These are phyloP conservation scores for Saposhnikovia divaricata DNA, from an alignment of 129 eudicot species.

Conservation along the genomic window DNA sequence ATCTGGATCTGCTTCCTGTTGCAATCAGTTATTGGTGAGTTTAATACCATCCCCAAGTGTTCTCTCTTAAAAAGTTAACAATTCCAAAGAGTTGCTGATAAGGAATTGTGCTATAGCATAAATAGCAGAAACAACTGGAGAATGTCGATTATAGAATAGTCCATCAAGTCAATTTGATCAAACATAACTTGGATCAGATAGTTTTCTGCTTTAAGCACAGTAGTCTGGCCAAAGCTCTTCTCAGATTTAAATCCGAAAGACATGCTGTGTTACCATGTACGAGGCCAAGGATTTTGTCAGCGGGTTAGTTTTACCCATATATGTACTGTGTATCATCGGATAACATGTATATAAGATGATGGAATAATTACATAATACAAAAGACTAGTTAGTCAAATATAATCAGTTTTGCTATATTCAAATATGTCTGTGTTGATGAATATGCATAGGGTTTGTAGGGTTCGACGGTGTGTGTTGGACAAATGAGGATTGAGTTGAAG, in stretches of 20 bases:
- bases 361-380: background rate
- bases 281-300: background rate
- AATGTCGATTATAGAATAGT: background rate
- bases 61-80: background rate
- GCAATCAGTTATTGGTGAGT: background rate
- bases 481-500: background rate
- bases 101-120: background rate
- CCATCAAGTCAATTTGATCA: background rate
- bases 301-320: slow-evolving; percentile 1
- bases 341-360: background rate
- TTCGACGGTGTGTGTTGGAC: background rate
- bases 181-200: background rate
- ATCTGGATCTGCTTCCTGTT: background rate
- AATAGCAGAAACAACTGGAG: background rate
- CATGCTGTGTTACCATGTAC: background rate
- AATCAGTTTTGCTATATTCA: background rate
- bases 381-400: background rate
- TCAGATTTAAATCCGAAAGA: background rate
- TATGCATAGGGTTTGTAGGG: background rate
- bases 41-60: background rate
- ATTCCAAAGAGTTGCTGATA: background rate
- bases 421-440: background rate
- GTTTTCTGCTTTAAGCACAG: background rate
- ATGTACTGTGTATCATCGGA: background rate
- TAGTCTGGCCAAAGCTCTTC: background rate